Percentiles rank a stretch among this genome's conserved stretches.
Conservation (phyloP, 768 basidiomycete genomes). For the Wakefieldia striispora region DNA sequence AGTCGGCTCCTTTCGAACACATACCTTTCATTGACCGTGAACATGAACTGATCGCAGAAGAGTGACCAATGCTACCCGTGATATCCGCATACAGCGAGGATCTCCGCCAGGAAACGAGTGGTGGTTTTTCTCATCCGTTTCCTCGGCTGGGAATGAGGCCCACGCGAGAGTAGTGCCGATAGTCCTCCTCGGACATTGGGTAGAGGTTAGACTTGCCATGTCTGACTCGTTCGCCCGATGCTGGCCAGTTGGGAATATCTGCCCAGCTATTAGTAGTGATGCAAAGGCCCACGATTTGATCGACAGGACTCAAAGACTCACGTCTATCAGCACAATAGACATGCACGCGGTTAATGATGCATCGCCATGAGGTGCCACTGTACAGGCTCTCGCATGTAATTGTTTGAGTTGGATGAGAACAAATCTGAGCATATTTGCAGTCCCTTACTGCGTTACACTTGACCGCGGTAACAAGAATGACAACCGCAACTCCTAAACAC, state of each 20-base stretch:
- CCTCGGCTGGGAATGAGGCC: slow-evolving; percentile 22
- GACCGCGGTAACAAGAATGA: slow-evolving; percentile 39
- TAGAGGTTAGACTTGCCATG: slow-evolving; percentile 33
- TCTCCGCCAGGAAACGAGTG: slow-evolving; percentile 39
- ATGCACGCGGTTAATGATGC: slow-evolving; percentile 27
- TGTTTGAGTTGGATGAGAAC: slow-evolving; percentile 33
- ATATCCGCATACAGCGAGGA: slow-evolving; percentile 42
- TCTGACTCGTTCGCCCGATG: slow-evolving; percentile 37
- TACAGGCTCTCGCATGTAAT: slow-evolving; percentile 32
- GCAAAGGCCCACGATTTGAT: slow-evolving; percentile 4
- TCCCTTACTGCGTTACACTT: slow-evolving; percentile 17
- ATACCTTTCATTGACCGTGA: slow-evolving; percentile 30
- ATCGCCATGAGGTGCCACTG: slow-evolving; percentile 29
- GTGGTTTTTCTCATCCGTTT: slow-evolving; percentile 30
- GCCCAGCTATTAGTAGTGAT: slow-evolving; percentile 18
- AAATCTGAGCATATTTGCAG: slow-evolving; percentile 35
- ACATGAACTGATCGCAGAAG: slow-evolving; percentile 5
- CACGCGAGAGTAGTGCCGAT: slow-evolving; percentile 34
- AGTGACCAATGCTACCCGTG: slow-evolving; percentile 29
- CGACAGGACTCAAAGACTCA: slow-evolving; percentile 33
- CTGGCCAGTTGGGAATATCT: slow-evolving; percentile 42
- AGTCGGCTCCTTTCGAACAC: slow-evolving; percentile 35
- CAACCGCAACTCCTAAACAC: slow-evolving; percentile 40
- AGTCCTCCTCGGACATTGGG: slow-evolving; percentile 44
- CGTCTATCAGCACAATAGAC: slow-evolving; percentile 37